These are phyloP conservation scores for Thelonectria rubi DNA, from an alignment of 2,329 filamentous ascomycete species.

Conservation along the genomic window DNA sequence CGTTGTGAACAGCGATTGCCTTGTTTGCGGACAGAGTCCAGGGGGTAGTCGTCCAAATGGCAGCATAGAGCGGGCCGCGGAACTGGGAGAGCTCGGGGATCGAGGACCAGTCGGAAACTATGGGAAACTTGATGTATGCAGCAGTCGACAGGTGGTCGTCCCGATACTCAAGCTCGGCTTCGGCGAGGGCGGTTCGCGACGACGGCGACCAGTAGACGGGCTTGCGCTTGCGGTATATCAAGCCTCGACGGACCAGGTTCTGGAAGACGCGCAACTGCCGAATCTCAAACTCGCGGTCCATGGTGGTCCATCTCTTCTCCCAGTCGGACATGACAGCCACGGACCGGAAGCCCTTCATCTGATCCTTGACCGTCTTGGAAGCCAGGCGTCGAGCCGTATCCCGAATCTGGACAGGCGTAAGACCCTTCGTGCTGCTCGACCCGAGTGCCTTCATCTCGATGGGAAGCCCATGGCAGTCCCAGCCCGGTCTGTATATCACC, in stretches of 20 bases:
- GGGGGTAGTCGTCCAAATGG: slow-evolving; percentile 98
- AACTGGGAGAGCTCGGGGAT: slow-evolving; percentile 51
- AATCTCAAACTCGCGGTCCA: slow-evolving; percentile 79
- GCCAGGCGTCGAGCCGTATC: slow-evolving; percentile 72
- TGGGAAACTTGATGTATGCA: slow-evolving; percentile 82
- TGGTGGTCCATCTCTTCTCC: slow-evolving; percentile 79
- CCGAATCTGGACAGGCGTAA: slow-evolving; percentile 68
- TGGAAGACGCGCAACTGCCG: slow-evolving; percentile 79
- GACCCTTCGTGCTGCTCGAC: slow-evolving; percentile 52
- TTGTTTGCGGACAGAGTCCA: slow-evolving; percentile 96
- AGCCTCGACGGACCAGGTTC: slow-evolving; percentile 74
- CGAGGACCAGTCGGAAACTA: slow-evolving; percentile 56
- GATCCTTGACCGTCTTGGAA: slow-evolving; percentile 71
- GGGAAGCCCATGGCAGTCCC: slow-evolving; percentile 97
- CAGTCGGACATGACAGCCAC: slow-evolving; percentile 86
- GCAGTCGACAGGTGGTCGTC: slow-evolving; percentile 76
- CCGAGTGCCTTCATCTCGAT: slow-evolving; percentile 96
- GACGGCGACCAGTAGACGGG: slow-evolving; percentile 90
- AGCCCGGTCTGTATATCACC: slow-evolving; percentile 87
- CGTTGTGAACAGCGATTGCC: slow-evolving; percentile 82
- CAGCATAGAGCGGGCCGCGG: slow-evolving; percentile 69
- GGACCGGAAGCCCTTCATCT: slow-evolving; percentile 77
- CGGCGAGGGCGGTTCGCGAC: slow-evolving; percentile 80
- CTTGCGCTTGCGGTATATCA: slow-evolving; percentile 82
- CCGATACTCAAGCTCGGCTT: slow-evolving; percentile 86